Evolutionary conservation across 2,329 filamentous ascomycete genomes (phyloP), one percentile per base, ranked within the genome.

Genomic region (Botrytis elliptica): DNA sequence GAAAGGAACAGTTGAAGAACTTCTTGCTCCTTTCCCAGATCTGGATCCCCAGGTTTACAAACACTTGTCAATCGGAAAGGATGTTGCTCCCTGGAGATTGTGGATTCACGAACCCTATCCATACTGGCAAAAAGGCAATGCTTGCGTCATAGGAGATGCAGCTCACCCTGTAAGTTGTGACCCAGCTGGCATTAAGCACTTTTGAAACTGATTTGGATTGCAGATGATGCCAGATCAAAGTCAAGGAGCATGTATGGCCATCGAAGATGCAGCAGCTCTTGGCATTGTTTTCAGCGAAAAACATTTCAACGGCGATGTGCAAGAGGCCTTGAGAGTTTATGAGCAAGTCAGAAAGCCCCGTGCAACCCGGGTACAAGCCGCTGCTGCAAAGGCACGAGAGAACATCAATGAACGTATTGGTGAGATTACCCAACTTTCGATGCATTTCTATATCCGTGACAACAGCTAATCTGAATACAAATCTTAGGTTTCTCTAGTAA

Each of bases 151-250:
- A 20, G 91, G 91, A 6, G 91, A 93, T 78, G 90, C 91, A 14
- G 90, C 85, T 3, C 90, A 92, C 77, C 90, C 90, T 14, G 72
- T 73, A 72, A 63, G 59, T 29, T 2, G 36, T 5, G 38, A 18
- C 22, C 10, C 10, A 22, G 25, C 33, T 52, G 33, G 10, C 5
- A 1, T 36, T 22, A 4, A 20, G 29, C 25, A 29, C 8, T 22
- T 46, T 65, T 16, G 10, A 4, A 33, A 63, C 40, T 73, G 46
- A 64, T 42, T 33, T 2, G n/a, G 57, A 52, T 29, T 69, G 18
- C 60, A 73, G 57, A 91, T 91, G 88, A 88, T 92, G 87, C 89
- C 90, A 1, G 86, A 92, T 78, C 90, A 92, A 79, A 90, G 88
- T 73, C 90, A 93, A 80, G 90, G 83, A 10, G 82, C 81, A 0